A percentile compares a stretch with the other conserved stretches of the same genome.
Conservation (phyloP, 257 asterid species). For the Lycium ferocissimum region DNA sequence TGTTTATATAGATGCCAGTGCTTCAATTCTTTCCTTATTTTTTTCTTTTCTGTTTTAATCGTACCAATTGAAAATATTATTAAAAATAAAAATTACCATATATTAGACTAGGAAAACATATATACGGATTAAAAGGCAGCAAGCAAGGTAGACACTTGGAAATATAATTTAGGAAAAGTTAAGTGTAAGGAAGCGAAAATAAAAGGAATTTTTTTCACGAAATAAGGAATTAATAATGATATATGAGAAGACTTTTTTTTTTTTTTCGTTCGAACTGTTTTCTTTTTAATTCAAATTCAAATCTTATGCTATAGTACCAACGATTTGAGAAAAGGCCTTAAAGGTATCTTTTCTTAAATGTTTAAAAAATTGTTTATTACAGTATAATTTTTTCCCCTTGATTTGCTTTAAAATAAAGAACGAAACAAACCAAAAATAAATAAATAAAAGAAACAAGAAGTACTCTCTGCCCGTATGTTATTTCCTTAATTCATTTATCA, state of each 20-base stretch:
- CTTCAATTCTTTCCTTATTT: neutral
- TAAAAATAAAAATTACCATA: neutral
- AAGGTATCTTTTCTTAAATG: no score
- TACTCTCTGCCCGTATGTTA: no score
- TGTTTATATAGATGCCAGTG: neutral
- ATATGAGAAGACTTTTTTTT: neutral
- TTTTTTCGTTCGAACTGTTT: no score
- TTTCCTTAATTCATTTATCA: neutral
- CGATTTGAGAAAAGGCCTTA: no score
- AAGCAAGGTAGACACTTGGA: neutral
- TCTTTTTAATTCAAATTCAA: no score
- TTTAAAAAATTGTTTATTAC: no score
- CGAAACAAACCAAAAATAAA: neutral
- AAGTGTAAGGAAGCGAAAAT: neutral
- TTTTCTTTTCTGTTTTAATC: neutral
- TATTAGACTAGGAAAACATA: neutral
- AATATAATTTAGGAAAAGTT: neutral
- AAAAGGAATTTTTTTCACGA: neutral
- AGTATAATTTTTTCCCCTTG: no score
- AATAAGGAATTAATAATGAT: neutral
- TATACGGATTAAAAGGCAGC: neutral
- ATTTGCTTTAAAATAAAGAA: no score
- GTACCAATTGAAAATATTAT: neutral
- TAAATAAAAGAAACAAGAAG: neutral
- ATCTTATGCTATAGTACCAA: no score